These are phyloP conservation scores for Amanita polypyramis DNA, from an alignment of 768 basidiomycete species.

Conservation along the genomic window DNA sequence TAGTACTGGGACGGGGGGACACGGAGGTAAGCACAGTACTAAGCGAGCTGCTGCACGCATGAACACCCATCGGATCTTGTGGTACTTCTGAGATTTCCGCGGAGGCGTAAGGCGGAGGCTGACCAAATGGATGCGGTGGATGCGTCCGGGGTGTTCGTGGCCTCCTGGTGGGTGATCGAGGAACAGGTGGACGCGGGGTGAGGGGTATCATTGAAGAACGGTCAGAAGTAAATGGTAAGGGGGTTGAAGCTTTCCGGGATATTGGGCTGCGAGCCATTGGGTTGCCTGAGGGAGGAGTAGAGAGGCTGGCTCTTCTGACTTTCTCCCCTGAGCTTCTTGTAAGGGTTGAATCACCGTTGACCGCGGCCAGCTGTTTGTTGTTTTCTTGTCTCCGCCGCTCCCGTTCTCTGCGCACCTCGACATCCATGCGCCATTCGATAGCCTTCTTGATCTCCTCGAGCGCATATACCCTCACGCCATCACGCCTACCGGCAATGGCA, in stretches of 20 bases:
- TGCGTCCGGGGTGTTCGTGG: constrained; percentile 20
- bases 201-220: constrained; percentile 17
- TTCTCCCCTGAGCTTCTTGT: constrained; percentile 36
- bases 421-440: constrained; percentile 81
- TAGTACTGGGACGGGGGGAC: constrained; percentile 8
- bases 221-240: constrained; percentile 20
- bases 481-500: constrained; percentile 77
- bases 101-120: constrained; percentile 53
- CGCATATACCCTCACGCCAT: constrained; percentile 83
- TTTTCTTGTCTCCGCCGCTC: constrained; percentile 63
- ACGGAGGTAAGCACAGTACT: constrained; percentile 40
- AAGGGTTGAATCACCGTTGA: constrained; percentile 23
- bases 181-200: constrained; percentile 22
- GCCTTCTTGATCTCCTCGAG: constrained; percentile 79
- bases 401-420: constrained; percentile 64
- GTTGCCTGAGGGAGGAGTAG: constrained; percentile 31
- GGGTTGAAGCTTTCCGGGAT: constrained; percentile 29
- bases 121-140: constrained; percentile 31
- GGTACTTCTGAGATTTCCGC: constrained; percentile 10
- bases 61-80: constrained; percentile 17
- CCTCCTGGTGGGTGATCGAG: constrained; percentile 14
- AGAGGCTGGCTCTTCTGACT: constrained; percentile 34
- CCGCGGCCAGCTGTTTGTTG: constrained; percentile 39
- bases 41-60: constrained; percentile 45
- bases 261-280: constrained; percentile 19